Conservation (phyloP, 2,329 filamentous ascomycete species). For the Chrysoporthe austroafricana region DNA sequence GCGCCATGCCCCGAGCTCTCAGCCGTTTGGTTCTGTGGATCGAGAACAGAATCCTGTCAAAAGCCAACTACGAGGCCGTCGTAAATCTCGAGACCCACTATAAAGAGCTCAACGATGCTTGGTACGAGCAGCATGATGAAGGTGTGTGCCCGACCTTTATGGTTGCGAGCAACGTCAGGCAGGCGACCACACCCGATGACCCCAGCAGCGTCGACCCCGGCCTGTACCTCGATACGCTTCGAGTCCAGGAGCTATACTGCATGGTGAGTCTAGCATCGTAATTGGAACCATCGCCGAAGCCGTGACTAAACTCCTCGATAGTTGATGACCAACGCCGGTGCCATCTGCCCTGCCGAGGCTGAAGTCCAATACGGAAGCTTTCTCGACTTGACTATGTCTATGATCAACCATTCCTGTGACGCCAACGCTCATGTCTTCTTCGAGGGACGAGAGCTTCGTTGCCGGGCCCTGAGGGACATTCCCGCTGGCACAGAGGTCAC, state of each 20-base stretch:
- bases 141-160: constrained; percentile 17
- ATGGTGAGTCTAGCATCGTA: constrained; percentile 27
- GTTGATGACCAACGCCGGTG: constrained; percentile 36
- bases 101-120: constrained; percentile 28
- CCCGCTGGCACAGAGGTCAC: constrained; percentile 41
- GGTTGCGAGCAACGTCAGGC: constrained; percentile 24
- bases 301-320: constrained; percentile 15
- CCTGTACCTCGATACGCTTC: background rate
- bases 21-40: constrained; percentile 36
- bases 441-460: constrained; percentile 37
- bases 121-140: constrained; percentile 24
- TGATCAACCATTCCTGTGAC: constrained; percentile 43
- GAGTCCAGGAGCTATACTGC: constrained; percentile 30
- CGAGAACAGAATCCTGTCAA: constrained; percentile 31
- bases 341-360: constrained; percentile 31
- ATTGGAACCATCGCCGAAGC: background rate
- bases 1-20: constrained; percentile 30
- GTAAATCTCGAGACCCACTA: constrained; percentile 35
- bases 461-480: constrained; percentile 39
- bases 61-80: constrained; percentile 28
- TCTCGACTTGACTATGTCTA: constrained; percentile 37
- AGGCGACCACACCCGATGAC: constrained; percentile 24
- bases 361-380: constrained; percentile 34
- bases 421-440: constrained; percentile 41
- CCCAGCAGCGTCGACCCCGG: background rate